Percentiles rank a stretch among this genome's conserved stretches.
Conservation (phyloP, 1,139 yeast species). For the Hemisphaericaspora xylofermentans region DNA sequence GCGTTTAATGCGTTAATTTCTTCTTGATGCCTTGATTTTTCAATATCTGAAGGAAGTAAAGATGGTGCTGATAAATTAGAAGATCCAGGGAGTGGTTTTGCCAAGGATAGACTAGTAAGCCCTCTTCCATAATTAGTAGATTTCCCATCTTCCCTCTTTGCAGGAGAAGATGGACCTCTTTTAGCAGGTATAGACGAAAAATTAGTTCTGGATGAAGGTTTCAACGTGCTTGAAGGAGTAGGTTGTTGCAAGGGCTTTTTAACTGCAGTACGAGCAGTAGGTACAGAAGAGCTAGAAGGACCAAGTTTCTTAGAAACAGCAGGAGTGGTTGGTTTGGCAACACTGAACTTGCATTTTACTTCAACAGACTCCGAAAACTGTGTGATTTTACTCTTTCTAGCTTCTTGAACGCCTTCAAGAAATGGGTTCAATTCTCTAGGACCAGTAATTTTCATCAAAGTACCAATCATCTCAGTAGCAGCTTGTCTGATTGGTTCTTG, state of each 20-base stretch:
- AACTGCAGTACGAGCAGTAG: slow-evolving; percentile 9
- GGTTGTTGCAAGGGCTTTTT: slow-evolving; percentile 4
- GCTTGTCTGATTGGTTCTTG: slow-evolving; percentile 83
- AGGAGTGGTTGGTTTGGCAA: slow-evolving; percentile 9
- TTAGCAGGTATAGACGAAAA: slow-evolving; percentile 52
- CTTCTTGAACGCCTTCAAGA: slow-evolving; percentile 72
- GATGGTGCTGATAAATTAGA: slow-evolving; percentile 12
- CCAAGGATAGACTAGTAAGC: slow-evolving; percentile 38
- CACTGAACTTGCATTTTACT: slow-evolving; percentile 40
- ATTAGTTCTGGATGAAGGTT: slow-evolving; percentile 12
- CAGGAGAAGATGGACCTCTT: slow-evolving; percentile 66
- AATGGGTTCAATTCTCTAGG: slow-evolving; percentile 61
- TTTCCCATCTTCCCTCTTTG: slow-evolving; percentile 41
- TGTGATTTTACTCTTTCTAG: slow-evolving; percentile 64
- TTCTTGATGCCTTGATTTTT: slow-evolving; percentile 38
- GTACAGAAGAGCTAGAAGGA: slow-evolving; percentile 10
- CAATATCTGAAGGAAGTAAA: slow-evolving; percentile 12
- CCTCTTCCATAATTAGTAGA: slow-evolving; percentile 34
- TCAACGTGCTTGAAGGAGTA: slow-evolving; percentile 8
- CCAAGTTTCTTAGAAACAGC: slow-evolving; percentile 12
- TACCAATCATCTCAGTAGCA: slow-evolving; percentile 78
- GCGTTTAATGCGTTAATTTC: slow-evolving; percentile 45
- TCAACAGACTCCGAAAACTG: slow-evolving; percentile 58
- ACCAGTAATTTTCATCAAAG: slow-evolving; percentile 79
- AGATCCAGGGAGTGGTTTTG: slow-evolving; percentile 16